Evolutionary conservation across 2,329 filamentous ascomycete genomes (phyloP).

Genomic region (Aureobasidium sp.): DNA sequence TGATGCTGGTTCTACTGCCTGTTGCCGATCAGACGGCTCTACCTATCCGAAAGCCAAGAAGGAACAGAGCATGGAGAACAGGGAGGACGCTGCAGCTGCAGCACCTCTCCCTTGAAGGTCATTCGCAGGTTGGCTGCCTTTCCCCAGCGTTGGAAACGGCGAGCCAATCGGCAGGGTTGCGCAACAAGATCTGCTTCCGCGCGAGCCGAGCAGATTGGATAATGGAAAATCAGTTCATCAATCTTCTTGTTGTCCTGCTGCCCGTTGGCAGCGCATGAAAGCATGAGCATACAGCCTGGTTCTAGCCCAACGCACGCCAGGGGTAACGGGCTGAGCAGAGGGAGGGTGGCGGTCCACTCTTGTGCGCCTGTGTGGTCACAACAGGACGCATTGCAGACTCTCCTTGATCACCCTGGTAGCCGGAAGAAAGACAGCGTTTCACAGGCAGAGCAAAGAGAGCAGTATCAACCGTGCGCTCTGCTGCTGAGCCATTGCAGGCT

Average conservation of each 20-base stretch:
- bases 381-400: conserved; percentile 3
- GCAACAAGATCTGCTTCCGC: conserved; percentile 9
- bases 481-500: neutral
- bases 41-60: conserved; percentile 1
- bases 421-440: conserved; percentile 5
- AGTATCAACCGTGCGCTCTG: neutral
- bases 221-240: conserved; percentile 3
- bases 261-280: neutral
- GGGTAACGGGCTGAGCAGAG: neutral
- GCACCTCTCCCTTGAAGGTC: neutral
- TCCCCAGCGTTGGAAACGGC: neutral
- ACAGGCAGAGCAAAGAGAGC: conserved; percentile 1
- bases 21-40: conserved; percentile 4
- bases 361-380: conserved; percentile 4
- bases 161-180: conserved; percentile 10
- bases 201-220: conserved; percentile 9
- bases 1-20: conserved; percentile 1
- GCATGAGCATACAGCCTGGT: neutral
- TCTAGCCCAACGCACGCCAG: conserved; percentile 8
- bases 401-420: conserved; percentile 7
- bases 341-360: neutral
- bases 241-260: conserved; percentile 6
- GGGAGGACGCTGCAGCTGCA: neutral
- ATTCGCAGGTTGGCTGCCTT: neutral
- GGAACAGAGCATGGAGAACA: neutral